Percentiles rank a stretch among this genome's conserved stretches.
phyloP scores from a whole-genome alignment of 2,329 filamentous ascomycete genomes.

The Colletotrichum sp. region DNA sequence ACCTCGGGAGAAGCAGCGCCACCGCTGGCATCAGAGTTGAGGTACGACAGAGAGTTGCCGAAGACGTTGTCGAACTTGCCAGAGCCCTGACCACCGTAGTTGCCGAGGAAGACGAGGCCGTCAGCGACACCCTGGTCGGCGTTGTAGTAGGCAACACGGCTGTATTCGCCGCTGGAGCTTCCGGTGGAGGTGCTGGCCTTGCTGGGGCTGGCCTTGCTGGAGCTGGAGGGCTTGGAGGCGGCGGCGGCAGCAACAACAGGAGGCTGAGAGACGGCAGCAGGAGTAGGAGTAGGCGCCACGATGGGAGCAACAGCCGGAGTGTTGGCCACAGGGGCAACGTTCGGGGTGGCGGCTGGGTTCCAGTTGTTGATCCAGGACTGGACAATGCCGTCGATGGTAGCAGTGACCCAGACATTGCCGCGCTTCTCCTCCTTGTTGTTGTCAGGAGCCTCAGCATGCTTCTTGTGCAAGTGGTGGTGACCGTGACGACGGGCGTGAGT shows the following conservation, averaged over 20 bases:
- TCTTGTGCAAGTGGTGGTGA: slow-evolving; percentile 57
- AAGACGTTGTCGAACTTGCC: slow-evolving; percentile 47
- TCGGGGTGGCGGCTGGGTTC: slow-evolving; percentile 36
- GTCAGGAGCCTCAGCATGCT: slow-evolving; percentile 37
- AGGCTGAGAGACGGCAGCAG: slow-evolving; percentile 18
- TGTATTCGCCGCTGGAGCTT: slow-evolving; percentile 36
- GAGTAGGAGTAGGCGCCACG: slow-evolving; percentile 4
- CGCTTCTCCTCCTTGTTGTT: slow-evolving; percentile 49
- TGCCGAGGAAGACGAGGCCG: slow-evolving; percentile 54
- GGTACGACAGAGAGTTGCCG: slow-evolving; percentile 52
- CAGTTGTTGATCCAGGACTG: slow-evolving; percentile 66
- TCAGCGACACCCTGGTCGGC: slow-evolving; percentile 42
- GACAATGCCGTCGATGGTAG: slow-evolving; percentile 62
- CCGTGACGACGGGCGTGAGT: slow-evolving; percentile 39
- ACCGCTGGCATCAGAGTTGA: slow-evolving; percentile 44
- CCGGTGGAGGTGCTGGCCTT: slow-evolving; percentile 12
- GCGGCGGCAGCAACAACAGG: not conserved
- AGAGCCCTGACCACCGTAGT: slow-evolving; percentile 49
- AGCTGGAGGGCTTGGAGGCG: slow-evolving; percentile 9
- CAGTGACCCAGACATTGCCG: slow-evolving; percentile 53
- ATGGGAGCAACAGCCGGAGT: slow-evolving; percentile 22
- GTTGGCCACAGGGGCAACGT: not conserved
- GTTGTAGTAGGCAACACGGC: slow-evolving; percentile 51
- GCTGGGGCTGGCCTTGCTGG: slow-evolving; percentile 20
- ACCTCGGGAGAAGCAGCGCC: slow-evolving; percentile 43